Evolutionary conservation across 2,329 filamentous ascomycete genomes (phyloP).

Genomic region (Botrytis hyacinthi): DNA sequence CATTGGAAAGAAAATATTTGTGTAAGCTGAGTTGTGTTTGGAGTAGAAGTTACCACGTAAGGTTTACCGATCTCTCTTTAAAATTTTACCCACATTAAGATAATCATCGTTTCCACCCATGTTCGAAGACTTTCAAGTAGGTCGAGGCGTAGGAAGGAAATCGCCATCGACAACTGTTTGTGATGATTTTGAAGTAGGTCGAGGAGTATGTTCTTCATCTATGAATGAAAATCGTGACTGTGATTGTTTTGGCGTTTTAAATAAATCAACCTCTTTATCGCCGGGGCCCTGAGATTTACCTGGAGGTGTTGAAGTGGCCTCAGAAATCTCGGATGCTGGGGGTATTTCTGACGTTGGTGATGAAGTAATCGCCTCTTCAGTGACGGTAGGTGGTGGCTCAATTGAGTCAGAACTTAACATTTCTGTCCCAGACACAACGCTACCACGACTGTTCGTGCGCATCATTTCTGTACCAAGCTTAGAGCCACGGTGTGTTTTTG

Average conservation of each 20-base stretch:
- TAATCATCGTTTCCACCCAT: neutral
- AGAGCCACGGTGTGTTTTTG: constrained; percentile 65
- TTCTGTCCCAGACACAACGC: constrained; percentile 48
- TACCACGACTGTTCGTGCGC: constrained; percentile 92
- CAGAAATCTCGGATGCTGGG: constrained; percentile 31
- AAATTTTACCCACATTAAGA: neutral
- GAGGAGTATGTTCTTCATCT: constrained; percentile 17
- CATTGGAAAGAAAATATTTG: constrained; percentile 16
- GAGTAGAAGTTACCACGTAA: neutral
- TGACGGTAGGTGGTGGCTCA: constrained; percentile 34
- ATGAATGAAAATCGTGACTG: constrained; percentile 17
- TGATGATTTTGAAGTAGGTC: constrained; percentile 7
- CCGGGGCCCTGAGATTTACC: constrained; percentile 31
- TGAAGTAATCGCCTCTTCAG: constrained; percentile 21
- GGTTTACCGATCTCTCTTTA: neutral
- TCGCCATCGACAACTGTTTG: neutral
- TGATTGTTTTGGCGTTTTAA: constrained; percentile 35
- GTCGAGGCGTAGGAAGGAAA: constrained; percentile 9
- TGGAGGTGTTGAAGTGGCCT: constrained; percentile 34
- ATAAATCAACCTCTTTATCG: constrained; percentile 29
- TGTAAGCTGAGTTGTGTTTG: neutral
- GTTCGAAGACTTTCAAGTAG: constrained; percentile 5
- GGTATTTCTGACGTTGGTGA: constrained; percentile 26
- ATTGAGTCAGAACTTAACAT: constrained; percentile 18
- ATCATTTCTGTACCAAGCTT: constrained; percentile 97